These are phyloP conservation scores for Cercospora sesami DNA, from an alignment of 2,329 filamentous ascomycete genomes.

Conservation along the genomic window DNA sequence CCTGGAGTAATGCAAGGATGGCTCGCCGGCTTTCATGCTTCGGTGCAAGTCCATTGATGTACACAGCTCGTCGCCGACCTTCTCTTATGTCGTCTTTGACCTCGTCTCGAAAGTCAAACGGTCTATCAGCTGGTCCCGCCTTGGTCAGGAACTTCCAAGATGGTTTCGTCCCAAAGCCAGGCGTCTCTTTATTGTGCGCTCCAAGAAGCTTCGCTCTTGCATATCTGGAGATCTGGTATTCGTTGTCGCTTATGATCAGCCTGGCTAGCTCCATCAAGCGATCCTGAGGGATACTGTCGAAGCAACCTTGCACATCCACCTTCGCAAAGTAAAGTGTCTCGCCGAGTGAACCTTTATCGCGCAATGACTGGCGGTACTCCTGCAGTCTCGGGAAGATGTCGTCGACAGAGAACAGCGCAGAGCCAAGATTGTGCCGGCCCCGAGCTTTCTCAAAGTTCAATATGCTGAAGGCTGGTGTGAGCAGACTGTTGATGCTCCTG, in stretches of 20 bases:
- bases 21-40: conserved; percentile 58
- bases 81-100: conserved; percentile 28
- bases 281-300: conserved; percentile 89
- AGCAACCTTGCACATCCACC: conserved; percentile 86
- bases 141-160: conserved; percentile 46
- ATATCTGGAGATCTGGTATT: conserved; percentile 73
- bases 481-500: conserved; percentile 66
- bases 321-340: conserved; percentile 79
- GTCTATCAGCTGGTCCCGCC: conserved; percentile 36
- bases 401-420: conserved; percentile 75
- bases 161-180: conserved; percentile 38
- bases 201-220: conserved; percentile 64
- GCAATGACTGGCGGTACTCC: conserved; percentile 60
- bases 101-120: conserved; percentile 37
- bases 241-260: conserved; percentile 55
- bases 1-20: conserved; percentile 68
- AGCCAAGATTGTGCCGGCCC: conserved; percentile 64
- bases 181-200: conserved; percentile 38
- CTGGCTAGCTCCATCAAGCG: conserved; percentile 68
- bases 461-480: conserved; percentile 73
- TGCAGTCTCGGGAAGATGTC: conserved; percentile 77
- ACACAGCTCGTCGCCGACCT: conserved; percentile 65
- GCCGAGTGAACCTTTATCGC: conserved; percentile 37
- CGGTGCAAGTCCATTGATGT: conserved; percentile 68
- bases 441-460: conserved; percentile 71